Percentiles rank a stretch among this genome's conserved stretches.
These are phyloP conservation scores for Ormosia semicastrata DNA, from an alignment of 306 rosid species.

Conservation along the genomic window DNA sequence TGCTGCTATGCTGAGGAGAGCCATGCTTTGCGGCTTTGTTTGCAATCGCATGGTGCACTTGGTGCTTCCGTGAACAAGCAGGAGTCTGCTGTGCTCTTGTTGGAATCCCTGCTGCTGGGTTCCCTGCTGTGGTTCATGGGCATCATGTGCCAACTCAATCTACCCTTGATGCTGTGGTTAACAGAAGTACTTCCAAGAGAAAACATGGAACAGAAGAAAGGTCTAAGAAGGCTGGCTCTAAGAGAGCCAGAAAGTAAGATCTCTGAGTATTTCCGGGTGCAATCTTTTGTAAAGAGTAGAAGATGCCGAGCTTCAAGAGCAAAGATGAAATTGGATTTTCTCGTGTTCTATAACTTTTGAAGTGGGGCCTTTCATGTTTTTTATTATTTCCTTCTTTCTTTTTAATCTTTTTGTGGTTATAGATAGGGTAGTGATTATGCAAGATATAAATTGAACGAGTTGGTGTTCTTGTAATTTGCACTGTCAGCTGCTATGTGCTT, in stretches of 20 bases:
- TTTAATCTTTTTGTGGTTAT: not conserved
- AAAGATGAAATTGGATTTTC: constrained; percentile 54
- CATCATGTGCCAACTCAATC: constrained; percentile 63
- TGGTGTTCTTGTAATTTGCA: not conserved
- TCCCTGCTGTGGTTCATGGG: constrained; percentile 98
- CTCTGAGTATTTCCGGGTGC: constrained; percentile 20
- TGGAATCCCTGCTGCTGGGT: constrained; percentile 99
- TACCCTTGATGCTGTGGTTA: constrained; percentile 40
- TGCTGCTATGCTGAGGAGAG: constrained; percentile 88
- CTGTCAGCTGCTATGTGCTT: not conserved
- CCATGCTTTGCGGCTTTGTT: constrained; percentile 67
- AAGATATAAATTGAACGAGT: not conserved
- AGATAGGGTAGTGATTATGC: not conserved
- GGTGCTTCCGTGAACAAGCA: constrained; percentile 76
- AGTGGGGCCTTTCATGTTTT: not conserved
- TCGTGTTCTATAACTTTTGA: constrained; percentile 1
- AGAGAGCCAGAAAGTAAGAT: constrained; percentile 48
- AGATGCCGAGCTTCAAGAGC: constrained; percentile 73
- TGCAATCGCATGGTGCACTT: constrained; percentile 60
- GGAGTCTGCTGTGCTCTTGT: constrained; percentile 99
- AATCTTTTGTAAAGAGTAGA: constrained; percentile 53
- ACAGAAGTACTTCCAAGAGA: constrained; percentile 40
- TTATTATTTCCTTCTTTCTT: not conserved
- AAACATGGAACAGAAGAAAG: constrained; percentile 39
- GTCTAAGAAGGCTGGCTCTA: constrained; percentile 51